Conservation (phyloP, 768 basidiomycete genomes). For the Lactarius sanguifluus region DNA sequence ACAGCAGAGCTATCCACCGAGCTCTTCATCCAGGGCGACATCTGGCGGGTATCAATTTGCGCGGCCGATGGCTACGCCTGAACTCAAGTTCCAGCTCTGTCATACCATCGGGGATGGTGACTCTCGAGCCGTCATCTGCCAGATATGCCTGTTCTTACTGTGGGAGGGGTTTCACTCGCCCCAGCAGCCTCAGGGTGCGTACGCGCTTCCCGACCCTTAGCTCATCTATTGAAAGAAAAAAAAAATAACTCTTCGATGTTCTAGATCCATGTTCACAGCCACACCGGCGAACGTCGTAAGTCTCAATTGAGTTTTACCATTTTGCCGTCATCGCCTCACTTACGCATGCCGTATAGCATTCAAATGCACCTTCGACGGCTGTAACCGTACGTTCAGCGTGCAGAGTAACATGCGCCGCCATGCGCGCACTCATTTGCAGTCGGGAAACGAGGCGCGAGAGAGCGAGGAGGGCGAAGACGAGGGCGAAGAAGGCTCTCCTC, state of each 20-base stretch:
- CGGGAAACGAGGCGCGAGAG: slow-evolving; percentile 23
- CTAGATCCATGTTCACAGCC: slow-evolving; percentile 82
- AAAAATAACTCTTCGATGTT: slow-evolving; percentile 13
- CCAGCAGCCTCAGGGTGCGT: slow-evolving; percentile 75
- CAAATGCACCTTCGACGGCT: slow-evolving; percentile 69
- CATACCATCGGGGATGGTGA: slow-evolving; percentile 19
- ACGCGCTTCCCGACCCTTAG: not conserved
- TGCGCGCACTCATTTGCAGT: slow-evolving; percentile 62
- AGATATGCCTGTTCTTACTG: slow-evolving; percentile 81
- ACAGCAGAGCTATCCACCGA: slow-evolving; percentile 10
- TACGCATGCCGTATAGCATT: slow-evolving; percentile 51
- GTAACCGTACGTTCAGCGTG: slow-evolving; percentile 81
- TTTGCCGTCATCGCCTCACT: slow-evolving; percentile 21
- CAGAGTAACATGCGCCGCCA: slow-evolving; percentile 89
- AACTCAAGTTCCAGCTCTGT: slow-evolving; percentile 5
- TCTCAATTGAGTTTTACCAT: slow-evolving; percentile 23
- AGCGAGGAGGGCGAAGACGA: slow-evolving; percentile 26
- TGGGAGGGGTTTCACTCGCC: slow-evolving; percentile 78
- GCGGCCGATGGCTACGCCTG: slow-evolving; percentile 13
- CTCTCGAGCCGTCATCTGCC: slow-evolving; percentile 36
- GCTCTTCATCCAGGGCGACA: slow-evolving; percentile 11
- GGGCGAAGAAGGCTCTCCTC: slow-evolving; percentile 29
- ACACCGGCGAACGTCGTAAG: slow-evolving; percentile 84
- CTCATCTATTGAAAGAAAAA: slow-evolving; percentile 11
- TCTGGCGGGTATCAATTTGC: slow-evolving; percentile 15